phyloP scores from a whole-genome alignment of 73 alveolate species.

The Stentor coeruleus region DNA sequence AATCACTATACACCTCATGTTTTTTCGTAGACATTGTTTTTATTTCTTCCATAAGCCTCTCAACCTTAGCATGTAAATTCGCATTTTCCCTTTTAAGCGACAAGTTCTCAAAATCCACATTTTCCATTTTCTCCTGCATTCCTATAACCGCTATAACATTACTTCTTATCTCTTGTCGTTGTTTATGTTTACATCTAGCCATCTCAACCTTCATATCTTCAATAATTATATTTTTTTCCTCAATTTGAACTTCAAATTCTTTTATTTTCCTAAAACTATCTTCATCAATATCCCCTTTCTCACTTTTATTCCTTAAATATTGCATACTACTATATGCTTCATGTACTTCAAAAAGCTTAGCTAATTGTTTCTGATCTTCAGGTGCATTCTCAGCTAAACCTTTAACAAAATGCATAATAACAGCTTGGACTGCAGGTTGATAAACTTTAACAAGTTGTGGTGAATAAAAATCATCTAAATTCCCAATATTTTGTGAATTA shows the following conservation, averaged over 20 bases:
- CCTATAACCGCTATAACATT: not conserved
- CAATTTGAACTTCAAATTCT: not conserved
- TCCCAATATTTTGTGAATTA: not conserved
- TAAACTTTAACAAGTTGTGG: not conserved
- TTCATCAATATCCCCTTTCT: not conserved
- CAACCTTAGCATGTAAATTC: not conserved
- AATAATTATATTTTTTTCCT: not conserved
- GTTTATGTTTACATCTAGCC: not conserved
- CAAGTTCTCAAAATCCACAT: not conserved
- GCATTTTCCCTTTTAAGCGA: constrained; percentile 14
- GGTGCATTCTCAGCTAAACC: constrained; percentile 13
- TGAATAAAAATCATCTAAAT: not conserved
- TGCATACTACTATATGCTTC: not conserved
- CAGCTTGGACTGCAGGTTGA: not conserved
- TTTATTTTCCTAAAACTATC: not conserved
- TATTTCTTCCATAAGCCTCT: constrained; percentile 2
- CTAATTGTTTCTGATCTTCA: not conserved
- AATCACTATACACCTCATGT: not conserved
- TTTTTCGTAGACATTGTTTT: not conserved
- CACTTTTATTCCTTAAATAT: not conserved
- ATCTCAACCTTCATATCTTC: not conserved
- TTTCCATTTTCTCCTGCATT: not conserved
- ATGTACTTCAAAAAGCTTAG: not conserved
- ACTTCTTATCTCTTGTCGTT: not conserved
- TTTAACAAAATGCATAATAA: not conserved